Conservation (phyloP, 148 eudicot genomes). For the Spergularia bocconei region DNA sequence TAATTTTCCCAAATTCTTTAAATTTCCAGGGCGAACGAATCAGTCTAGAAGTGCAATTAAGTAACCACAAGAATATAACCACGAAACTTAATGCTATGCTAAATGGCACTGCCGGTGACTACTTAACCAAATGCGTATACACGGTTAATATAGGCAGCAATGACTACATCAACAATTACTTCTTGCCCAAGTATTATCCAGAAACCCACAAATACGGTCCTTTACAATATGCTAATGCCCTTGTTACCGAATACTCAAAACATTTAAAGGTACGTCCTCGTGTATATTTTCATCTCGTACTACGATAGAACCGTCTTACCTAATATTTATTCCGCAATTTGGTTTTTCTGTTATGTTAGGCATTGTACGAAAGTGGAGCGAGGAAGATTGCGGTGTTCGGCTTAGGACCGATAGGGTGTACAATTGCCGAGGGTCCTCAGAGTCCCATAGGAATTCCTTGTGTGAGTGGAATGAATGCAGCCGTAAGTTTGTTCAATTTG, state of each 20-base stretch:
- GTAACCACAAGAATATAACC: conserved; percentile 31
- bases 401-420: conserved; percentile 29
- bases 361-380: conserved; percentile 28
- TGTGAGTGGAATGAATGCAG: conserved; percentile 16
- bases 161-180: conserved; percentile 61
- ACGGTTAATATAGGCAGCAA: conserved; percentile 50
- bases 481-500: conserved; percentile 12
- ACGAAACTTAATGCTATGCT: conserved; percentile 12
- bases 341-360: not conserved
- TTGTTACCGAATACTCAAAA: conserved; percentile 32
- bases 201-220: conserved; percentile 26
- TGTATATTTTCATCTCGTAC: not conserved
- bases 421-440: conserved; percentile 1
- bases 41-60: conserved; percentile 39
- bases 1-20: not conserved
- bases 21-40: conserved; percentile 43
- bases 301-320: not conserved
- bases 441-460: conserved; percentile 1
- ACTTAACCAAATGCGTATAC: conserved; percentile 46
- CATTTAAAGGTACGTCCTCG: conserved; percentile 35
- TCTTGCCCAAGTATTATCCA: conserved; percentile 32
- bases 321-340: not conserved
- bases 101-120: conserved; percentile 8
- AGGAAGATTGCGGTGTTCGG: conserved; percentile 33
- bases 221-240: conserved; percentile 31